phyloP scores from a whole-genome alignment of 352 stramenopile genomes.

The Phytophthora pseudosyringae region DNA sequence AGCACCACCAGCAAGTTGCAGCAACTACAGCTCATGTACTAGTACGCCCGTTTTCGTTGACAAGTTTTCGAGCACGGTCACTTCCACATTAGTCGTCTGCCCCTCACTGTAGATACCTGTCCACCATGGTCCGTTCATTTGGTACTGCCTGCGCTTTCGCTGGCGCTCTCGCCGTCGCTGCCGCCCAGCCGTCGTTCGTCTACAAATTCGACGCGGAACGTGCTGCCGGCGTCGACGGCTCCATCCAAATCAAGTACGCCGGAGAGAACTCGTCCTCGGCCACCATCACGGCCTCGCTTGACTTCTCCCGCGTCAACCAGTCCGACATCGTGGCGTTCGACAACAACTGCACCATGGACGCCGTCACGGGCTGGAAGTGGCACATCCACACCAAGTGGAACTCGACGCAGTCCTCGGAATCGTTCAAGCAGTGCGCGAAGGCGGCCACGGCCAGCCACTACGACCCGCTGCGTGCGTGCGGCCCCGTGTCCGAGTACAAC shows the following conservation, averaged over 20 bases:
- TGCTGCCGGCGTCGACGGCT: constrained; percentile 42
- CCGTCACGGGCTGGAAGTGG: constrained; percentile 56
- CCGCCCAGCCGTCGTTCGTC: constrained; percentile 34
- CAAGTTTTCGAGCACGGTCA: constrained; percentile 11
- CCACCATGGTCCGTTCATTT: constrained; percentile 18
- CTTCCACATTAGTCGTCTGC: constrained; percentile 48
- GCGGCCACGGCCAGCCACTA: constrained; percentile 54
- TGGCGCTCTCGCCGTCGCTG: constrained; percentile 7
- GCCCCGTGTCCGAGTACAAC: constrained; percentile 51
- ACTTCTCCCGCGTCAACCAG: constrained; percentile 45
- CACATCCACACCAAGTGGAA: constrained; percentile 63
- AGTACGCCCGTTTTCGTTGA: constrained; percentile 54
- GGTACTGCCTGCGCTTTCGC: constrained; percentile 19
- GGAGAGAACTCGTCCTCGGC: constrained; percentile 29
- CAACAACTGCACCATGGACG: constrained; percentile 37
- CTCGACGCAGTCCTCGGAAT: constrained; percentile 40
- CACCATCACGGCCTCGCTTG: constrained; percentile 42
- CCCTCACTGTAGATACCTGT: constrained; percentile 22
- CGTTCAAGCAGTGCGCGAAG: constrained; percentile 49
- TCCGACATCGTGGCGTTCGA: constrained; percentile 32
- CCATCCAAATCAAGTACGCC: constrained; percentile 46
- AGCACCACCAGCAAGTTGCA: constrained; percentile 27
- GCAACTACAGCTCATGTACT: constrained; percentile 22
- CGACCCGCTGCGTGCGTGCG: constrained; percentile 54
- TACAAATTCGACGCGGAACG: constrained; percentile 49